Evolutionary conservation across 2,329 filamentous ascomycete genomes (phyloP), one percentile per base, ranked within the genome.

Genomic region (Beauveria sp.): DNA sequence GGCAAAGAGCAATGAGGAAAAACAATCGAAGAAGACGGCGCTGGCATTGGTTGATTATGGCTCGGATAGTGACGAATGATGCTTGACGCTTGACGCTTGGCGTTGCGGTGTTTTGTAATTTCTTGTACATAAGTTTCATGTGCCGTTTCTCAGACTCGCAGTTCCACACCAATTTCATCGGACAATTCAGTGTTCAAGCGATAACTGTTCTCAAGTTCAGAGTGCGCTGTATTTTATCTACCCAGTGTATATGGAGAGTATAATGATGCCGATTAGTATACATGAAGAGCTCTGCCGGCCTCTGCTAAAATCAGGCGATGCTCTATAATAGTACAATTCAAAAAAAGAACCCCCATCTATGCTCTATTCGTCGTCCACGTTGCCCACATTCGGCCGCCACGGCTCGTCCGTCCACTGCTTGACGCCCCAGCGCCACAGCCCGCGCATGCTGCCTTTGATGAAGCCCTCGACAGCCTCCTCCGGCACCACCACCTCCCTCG

Each of bases 401-500:
- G 77, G 77, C 67, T 77, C 74, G 43, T 71, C 69, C 40, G 72
- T 72, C 57, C 75, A 76, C 40, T 74, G 72, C n/a, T 68, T 66
- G 28, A 73, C 73, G 3, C 78, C 77, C 81, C 83, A 86, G 28
- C 77, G 77, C 67, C 76, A 84, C 34, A 86, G 63, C 62, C 77
- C 75, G 58, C 84, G 77, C 54, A 87, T 62, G 63, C 78, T 79
- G 34, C 84, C 82, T 76, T 87, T 88, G 67, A 85, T 81, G 80
- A 85, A 87, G 20, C 88, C 88, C 72, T 89, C 84, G 64, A 91
- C 75, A 71, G 90, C 87, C 68, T 88, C 85, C 72, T 88, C 82
- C 0, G 86, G 83, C 16, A 88, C 80, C 31, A 80, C 79, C 60
- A 92, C 84, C 62, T 77, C 76, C 51, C 80, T 78, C 1, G 88